These are phyloP conservation scores for Solanum phureja DNA, from an alignment of 257 asterid species.

Conservation along the genomic window DNA sequence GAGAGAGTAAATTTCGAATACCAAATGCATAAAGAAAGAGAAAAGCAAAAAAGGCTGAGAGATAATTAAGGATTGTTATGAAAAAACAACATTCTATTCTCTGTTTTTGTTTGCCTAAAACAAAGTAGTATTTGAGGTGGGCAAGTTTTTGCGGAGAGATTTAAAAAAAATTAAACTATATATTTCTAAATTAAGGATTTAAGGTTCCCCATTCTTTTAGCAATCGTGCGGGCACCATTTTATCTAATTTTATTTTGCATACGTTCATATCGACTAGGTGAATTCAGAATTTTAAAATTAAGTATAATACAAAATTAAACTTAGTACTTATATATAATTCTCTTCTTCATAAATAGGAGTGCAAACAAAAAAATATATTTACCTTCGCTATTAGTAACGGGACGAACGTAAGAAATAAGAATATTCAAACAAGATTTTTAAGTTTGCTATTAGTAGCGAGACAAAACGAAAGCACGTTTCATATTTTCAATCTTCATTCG, in stretches of 20 bases:
- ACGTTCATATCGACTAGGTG: not conserved
- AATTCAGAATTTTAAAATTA: not conserved
- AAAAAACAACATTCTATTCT: not conserved
- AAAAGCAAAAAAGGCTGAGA: conserved; percentile 1
- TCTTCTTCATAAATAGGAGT: not conserved
- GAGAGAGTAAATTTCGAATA: not conserved
- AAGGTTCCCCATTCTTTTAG: conserved; percentile 19
- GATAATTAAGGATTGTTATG: conserved; percentile 4
- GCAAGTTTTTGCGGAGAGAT: not conserved
- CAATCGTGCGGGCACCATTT: conserved; percentile 12
- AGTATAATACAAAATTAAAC: not conserved
- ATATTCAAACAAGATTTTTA: not conserved
- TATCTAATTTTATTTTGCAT: not conserved
- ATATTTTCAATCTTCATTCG: not conserved
- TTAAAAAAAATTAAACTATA: not conserved
- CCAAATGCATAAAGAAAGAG: not conserved
- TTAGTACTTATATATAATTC: not conserved
- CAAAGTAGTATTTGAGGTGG: not conserved
- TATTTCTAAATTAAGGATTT: not conserved
- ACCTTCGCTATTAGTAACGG: not conserved
- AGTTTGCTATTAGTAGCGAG: not conserved
- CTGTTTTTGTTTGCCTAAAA: not conserved
- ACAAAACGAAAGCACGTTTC: not conserved
- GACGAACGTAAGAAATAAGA: not conserved
- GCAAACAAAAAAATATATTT: not conserved